Conservation (phyloP, 2,329 filamentous ascomycete species). For the Cladosporium velox region DNA sequence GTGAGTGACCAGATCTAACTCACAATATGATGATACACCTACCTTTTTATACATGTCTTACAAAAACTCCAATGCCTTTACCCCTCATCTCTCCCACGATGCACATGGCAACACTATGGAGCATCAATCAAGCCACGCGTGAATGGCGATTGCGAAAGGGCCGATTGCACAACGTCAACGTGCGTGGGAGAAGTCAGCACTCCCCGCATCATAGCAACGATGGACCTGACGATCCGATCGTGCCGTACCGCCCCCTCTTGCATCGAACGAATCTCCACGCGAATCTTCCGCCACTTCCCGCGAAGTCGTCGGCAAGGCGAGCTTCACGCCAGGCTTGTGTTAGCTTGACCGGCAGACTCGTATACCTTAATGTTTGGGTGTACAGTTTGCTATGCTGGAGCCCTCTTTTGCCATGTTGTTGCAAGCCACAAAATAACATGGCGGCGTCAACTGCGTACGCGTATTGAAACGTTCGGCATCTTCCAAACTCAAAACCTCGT, state of each 20-base stretch:
- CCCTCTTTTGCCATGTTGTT: neutral
- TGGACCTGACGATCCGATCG: constrained; percentile 2
- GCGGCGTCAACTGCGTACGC: neutral
- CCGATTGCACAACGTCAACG: constrained; percentile 9
- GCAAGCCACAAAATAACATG: neutral
- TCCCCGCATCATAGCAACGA: neutral
- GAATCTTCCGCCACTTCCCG: neutral
- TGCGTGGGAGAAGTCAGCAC: neutral
- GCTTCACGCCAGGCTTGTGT: constrained; percentile 3
- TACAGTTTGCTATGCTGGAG: neutral
- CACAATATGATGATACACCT: neutral
- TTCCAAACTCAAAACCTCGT: neutral
- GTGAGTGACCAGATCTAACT: neutral
- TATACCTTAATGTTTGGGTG: neutral
- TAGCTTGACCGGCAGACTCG: neutral
- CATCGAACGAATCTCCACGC: constrained; percentile 1
- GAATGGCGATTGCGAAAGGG: neutral
- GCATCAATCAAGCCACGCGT: neutral
- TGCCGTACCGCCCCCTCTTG: neutral
- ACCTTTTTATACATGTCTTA: neutral
- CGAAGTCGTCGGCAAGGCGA: neutral
- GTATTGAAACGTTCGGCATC: neutral
- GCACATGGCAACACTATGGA: neutral
- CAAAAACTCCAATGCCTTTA: neutral
- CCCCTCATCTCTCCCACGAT: constrained; percentile 13